Base-by-base conservation (phyloP, 169 alveolate genomes). In the Plasmodium falciparum region DNA sequence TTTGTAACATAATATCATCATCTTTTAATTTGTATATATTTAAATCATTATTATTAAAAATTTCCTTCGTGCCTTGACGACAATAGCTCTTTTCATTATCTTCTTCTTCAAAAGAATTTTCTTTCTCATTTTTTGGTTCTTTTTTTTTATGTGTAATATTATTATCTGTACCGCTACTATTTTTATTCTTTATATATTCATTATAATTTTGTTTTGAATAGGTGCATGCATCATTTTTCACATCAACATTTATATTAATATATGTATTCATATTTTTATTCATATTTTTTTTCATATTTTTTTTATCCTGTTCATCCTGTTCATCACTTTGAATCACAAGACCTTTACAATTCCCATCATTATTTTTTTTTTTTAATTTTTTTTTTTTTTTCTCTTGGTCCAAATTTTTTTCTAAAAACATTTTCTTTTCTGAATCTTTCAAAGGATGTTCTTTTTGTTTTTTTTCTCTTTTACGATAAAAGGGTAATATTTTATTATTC, bases 31-130 rank as follows among this genome's bases (percentile, higher is more conserved):
- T 15, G n/a, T 52, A 12, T 52, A 13, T 52, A 13, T 52, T 17
- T 15, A 15, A 17, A n/a, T 20, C 12, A 7, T 61, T 24, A 61
- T n/a, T 15, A 20, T 61, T 13, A 33, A 33, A 33, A 5, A 33
- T 61, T 61, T 61, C 20, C 2, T 67, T 71, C 49, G 24, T 50
- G n/a, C 20, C 3, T 13, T 49, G 7, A 43, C 7, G 7, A 43
- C 7, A 33, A 33, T 2, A 47, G 3, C 2, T 0, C 6, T 73
- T 22, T 43, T 17, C 73, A 9, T 26, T 12, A 39, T 59, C 47
- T 33, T 58, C 73, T 66, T 66, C 58, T 61, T 47, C 78, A 70
- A 24, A 45, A n/a, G 15, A 13, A n/a, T 5, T 67, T 39, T n/a
- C 1, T 6, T 12, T 8, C 3, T 17, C 52, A 13, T 20, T 0